Percentiles rank a stretch among this genome's conserved stretches.
phyloP scores from a whole-genome alignment of 306 rosid species.

The Albizia julibrissin region DNA sequence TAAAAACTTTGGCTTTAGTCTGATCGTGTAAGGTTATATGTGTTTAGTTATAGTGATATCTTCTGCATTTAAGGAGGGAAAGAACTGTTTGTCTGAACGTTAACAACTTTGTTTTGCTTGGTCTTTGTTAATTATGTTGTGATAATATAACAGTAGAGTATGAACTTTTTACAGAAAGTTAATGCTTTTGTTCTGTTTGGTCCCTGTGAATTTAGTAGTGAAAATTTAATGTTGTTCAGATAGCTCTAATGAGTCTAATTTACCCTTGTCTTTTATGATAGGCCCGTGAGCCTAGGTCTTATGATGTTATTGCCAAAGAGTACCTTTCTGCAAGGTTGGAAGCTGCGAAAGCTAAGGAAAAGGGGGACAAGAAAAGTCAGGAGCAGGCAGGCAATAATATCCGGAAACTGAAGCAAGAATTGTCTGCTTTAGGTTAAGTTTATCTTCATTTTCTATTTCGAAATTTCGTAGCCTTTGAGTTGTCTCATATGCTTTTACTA shows the following conservation, averaged over 20 bases:
- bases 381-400: slow-evolving; percentile 71
- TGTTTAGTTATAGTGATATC: neutral
- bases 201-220: neutral
- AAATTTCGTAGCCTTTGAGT: slow-evolving; percentile 23
- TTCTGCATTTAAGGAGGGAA: neutral
- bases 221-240: neutral
- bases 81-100: neutral
- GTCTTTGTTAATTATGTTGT: neutral
- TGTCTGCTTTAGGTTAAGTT: slow-evolving; percentile 65
- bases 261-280: slow-evolving; percentile 38
- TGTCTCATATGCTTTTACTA: slow-evolving; percentile 30
- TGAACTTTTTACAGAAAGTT: neutral
- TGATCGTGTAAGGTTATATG: neutral
- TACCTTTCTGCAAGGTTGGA: slow-evolving; percentile 81
- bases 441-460: slow-evolving; percentile 31
- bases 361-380: slow-evolving; percentile 69
- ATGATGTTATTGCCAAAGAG: slow-evolving; percentile 79
- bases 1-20: neutral
- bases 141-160: neutral
- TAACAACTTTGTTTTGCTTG: slow-evolving; percentile 10
- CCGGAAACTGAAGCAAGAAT: slow-evolving; percentile 82
- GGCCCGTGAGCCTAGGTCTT: slow-evolving; percentile 64
- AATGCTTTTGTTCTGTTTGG: neutral
- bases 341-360: slow-evolving; percentile 77
- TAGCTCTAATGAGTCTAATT: slow-evolving; percentile 17